Evolutionary conservation across 805 yeast species (phyloP).

Genomic region (Starmera pachycereana): DNA sequence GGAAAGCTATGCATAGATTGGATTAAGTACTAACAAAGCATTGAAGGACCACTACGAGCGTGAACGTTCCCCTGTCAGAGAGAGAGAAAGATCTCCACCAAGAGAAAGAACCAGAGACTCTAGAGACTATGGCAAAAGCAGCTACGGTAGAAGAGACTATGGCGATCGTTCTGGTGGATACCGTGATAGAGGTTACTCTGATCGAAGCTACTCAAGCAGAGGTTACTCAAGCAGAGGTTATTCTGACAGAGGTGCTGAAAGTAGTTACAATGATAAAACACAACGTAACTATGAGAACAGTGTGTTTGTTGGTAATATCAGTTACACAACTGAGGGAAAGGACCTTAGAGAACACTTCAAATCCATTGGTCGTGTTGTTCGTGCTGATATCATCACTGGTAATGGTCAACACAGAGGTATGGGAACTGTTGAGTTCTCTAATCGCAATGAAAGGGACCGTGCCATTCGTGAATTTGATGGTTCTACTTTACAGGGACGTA

Average conservation of each 20-base stretch:
- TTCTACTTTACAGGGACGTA: conserved; percentile 57
- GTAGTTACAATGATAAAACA: conserved; percentile 26
- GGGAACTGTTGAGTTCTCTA: conserved; percentile 82
- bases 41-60: conserved; percentile 17
- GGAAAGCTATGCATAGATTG: background rate
- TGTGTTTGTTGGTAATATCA: conserved; percentile 64
- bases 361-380: conserved; percentile 52
- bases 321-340: conserved; percentile 49
- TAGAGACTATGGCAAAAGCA: conserved; percentile 5
- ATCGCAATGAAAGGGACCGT: conserved; percentile 49
- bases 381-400: conserved; percentile 74
- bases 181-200: conserved; percentile 7
- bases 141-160: conserved; percentile 13
- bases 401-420: conserved; percentile 80
- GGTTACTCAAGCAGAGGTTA: conserved; percentile 29
- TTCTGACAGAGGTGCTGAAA: conserved; percentile 29
- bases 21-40: conserved; percentile 3
- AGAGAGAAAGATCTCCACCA: conserved; percentile 20
- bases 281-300: conserved; percentile 59
- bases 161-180: conserved; percentile 5
- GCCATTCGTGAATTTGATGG: conserved; percentile 69
- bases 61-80: conserved; percentile 20
- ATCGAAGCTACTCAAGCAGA: conserved; percentile 30
- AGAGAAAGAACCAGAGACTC: conserved; percentile 9
- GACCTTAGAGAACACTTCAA: conserved; percentile 52